Evolutionary conservation across 257 asterid genomes (phyloP), one percentile per base, ranked within the genome.

Genomic region (Asclepias syriaca): DNA sequence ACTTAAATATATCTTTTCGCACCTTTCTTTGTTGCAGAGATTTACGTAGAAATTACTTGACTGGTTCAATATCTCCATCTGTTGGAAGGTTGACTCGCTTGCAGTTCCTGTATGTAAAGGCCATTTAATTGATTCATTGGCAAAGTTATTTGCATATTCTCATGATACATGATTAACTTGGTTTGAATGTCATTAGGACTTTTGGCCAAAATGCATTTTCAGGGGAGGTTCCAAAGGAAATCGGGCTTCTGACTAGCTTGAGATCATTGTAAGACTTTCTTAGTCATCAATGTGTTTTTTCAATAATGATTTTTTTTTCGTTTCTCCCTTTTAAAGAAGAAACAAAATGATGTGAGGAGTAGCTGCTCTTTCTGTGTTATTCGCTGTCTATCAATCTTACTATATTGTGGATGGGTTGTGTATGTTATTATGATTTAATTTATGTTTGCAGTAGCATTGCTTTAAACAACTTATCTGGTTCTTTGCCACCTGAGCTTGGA

Each of bases 41-140:
- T 68, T 75, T 91, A 81, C 81, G 21, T 4, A 83, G 79, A 77
- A 91, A 91, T 83, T 85, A 70, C 74, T 81, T 92, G 74, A 85
- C 87, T 6, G 96, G 96, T 77, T 83, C 84, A 14, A 24, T 92
- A 19, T 77, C 96, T 50, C 76, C 93, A 65, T 81, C 87, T 39
- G 72, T 89, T 65, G 87, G 81, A 72, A 83, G 81, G 65, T 84
- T 92, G 68, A 81, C 78, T 84, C 84, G 90, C 4, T 72, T 89
- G 96, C 89, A 85, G 74, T 84, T 79, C 78, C 54, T 92, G 97
- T 92, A 83, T 92, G 97, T 92, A 83, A 74, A 88, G 50, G 2
- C 68, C 50, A 15, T 64, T 63, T 37, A 16, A 24, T 64, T 37
- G 34, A 22, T 74, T 63, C 32, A 45, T n/a, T 2, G 29, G 11